Evolutionary conservation across 2,329 filamentous ascomycete genomes (phyloP), one percentile per base, ranked within the genome.

Genomic region (Rutstroemia sp.): DNA sequence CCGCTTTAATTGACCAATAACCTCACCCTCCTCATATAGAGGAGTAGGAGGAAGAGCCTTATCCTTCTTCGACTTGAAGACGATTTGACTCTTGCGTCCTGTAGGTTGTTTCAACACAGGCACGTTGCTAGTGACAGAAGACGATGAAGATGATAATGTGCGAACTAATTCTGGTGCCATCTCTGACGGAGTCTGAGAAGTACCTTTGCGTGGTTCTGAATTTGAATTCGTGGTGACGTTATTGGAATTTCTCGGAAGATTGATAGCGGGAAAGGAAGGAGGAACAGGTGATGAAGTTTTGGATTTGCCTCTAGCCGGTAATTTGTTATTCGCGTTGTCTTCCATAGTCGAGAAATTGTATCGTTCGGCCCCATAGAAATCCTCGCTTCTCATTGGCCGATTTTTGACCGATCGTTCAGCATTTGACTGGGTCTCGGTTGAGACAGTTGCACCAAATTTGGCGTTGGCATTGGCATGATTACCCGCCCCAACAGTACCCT

Each of bases 291-390:
- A 52, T 14, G 63, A 39, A 46, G 56, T 52, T 46, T 56, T 56
- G 21, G 53, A 51, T 37, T 56, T 56, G 19, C 34, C 51, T 37
- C 19, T 30, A 56, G 27, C 39, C 42, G 47, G 41, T 45, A 41
- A 42, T 41, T 56, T 56, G 34, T 55, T 55, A 55, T 51, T 56
- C 38, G 53, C 14, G n/a, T 56, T 56, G 18, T 45, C 27, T 41
- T 30, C 27, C 37, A 58, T 61, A 25, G 64, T 63, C 42, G 62
- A 63, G 58, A 67, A 65, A 56, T 59, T 64, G 56, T 60, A 64
- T 52, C 61, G 62, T 61, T 64, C 67, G 55, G 66, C 63, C n/a
- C 61, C 60, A 27, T 58, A 54, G 53, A 60, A 62, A 41, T 57
- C 42, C 45, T 58, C 54, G 21, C 57, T 55, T 46, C 45, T 63